Evolutionary conservation across 1,284 basidiomycete species (phyloP).

Genomic region (Polyporus tsugae): DNA sequence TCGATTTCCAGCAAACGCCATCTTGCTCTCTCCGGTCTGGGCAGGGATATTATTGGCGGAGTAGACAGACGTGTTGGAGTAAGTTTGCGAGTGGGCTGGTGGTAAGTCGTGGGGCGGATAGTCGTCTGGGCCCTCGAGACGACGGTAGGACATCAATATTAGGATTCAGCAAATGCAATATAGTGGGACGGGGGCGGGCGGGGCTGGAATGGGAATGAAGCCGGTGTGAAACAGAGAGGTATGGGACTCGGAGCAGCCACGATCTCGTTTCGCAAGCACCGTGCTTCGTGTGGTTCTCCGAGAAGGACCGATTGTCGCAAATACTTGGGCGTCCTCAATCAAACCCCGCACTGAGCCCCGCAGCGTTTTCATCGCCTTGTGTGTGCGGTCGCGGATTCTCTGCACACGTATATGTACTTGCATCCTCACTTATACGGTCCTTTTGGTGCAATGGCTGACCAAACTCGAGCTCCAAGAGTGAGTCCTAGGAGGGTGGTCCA

Average conservation of each 20-base stretch:
- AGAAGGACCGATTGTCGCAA: not conserved
- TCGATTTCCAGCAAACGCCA: slow-evolving; percentile 3
- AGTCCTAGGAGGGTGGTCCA: too few relatives aligned
- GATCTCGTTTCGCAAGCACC: not conserved
- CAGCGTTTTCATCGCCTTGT: not conserved
- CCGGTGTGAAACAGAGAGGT: not conserved
- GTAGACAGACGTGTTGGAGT: slow-evolving; percentile 8
- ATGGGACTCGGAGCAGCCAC: not conserved
- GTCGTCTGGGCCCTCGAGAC: slow-evolving; percentile 27
- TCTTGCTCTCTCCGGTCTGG: not conserved
- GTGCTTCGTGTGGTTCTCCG: not conserved
- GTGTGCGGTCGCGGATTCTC: not conserved
- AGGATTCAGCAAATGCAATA: not conserved
- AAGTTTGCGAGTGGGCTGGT: slow-evolving; percentile 10
- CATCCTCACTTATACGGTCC: too few relatives aligned
- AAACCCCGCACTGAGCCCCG: too few relatives aligned
- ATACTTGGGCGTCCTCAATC: not conserved
- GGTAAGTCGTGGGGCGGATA: slow-evolving; percentile 20
- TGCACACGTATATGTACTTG: too few relatives aligned
- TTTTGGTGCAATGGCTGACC: too few relatives aligned
- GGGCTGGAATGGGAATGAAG: not conserved
- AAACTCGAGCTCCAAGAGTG: too few relatives aligned
- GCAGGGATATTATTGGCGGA: slow-evolving; percentile 1
- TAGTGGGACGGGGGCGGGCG: not conserved
- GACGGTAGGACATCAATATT: slow-evolving; percentile 27